These are phyloP conservation scores for Abrus pulchellus DNA, from an alignment of 306 rosid species.

Conservation along the genomic window DNA sequence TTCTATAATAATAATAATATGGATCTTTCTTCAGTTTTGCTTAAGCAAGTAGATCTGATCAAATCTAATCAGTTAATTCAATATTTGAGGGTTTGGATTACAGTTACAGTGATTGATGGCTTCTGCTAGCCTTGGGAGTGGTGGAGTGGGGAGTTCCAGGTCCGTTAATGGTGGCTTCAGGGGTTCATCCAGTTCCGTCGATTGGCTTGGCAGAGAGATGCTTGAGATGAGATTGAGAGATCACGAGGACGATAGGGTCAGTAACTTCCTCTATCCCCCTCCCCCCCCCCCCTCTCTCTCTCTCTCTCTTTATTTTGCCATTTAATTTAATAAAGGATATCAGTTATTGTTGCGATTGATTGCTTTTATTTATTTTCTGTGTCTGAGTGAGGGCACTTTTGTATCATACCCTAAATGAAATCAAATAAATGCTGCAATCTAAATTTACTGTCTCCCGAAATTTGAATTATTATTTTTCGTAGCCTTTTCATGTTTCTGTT, in stretches of 20 bases:
- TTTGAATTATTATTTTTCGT: neutral
- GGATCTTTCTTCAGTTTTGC: neutral
- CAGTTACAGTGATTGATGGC: slow-evolving; percentile 59
- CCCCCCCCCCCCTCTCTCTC: too few relatives aligned
- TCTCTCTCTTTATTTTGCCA: neutral
- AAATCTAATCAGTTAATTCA: slow-evolving; percentile 32
- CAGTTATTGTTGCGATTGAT: neutral
- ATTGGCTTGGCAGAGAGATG: slow-evolving; percentile 99
- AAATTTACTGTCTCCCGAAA: neutral
- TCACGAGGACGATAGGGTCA: slow-evolving; percentile 74
- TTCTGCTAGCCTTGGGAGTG: slow-evolving; percentile 88
- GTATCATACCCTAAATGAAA: neutral
- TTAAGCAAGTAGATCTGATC: slow-evolving; percentile 51
- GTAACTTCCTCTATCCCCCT: neutral
- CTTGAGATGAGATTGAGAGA: slow-evolving; percentile 76
- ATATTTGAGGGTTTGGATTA: slow-evolving; percentile 35
- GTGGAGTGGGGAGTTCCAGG: slow-evolving; percentile 94
- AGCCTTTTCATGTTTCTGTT: slow-evolving; percentile 17
- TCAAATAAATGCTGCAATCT: too few relatives aligned
- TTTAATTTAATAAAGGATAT: neutral
- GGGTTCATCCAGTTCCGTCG: slow-evolving; percentile 87
- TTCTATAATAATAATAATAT: neutral
- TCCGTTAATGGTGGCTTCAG: slow-evolving; percentile 81
- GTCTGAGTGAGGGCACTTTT: neutral
- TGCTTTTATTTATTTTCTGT: neutral